Base-by-base conservation (phyloP, 306 rosid species). In the Lathyrus tuberosus region DNA sequence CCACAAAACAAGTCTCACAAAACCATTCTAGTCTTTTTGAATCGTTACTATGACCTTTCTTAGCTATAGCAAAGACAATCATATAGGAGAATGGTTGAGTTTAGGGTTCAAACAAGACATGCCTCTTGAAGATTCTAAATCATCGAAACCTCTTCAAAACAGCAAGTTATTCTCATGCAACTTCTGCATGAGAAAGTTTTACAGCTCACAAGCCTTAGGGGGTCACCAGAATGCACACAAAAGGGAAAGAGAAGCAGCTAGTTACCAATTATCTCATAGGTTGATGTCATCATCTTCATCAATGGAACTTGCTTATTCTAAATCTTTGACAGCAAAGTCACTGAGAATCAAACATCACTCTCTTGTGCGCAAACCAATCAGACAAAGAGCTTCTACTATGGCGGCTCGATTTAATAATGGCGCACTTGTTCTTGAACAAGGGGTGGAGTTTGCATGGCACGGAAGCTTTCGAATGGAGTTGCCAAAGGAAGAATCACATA, bases 201-300 rank as follows among this genome's bases (percentile, higher is more conserved):
- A 81, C 54, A 89, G 88, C 37, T 89, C 96, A 59, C 96, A 86
- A 69, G 96, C 91, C 40, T 75, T 89, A 35, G 91, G 96, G 20
- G 96, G 96, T 62, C 96, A 89, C 82, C 96, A 89, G 67, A 89
- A 89, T 74, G 96, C 96, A 59, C 91, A 89, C 80, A 86, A 86
- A 64, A 86, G 88, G 60, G 96, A 89, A 66, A 82, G 96, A 79
- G 89, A 86, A 75, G 88, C 86, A 11, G 88, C 88, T 12, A 86
- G 83, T 42, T 72, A 65, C 70, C 80, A 82, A 47, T 14, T 13
- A 57, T 79, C n/a, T n/a, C n/a, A n/a, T n/a, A n/a, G n/a, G n/a
- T n/a, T n/a, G n/a, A n/a, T n/a, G n/a, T n/a, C n/a, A n/a, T n/a
- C n/a, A n/a, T n/a, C 90, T 35, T 35, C 40, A 35, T 35, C 40